Evolutionary conservation across 257 asterid genomes (phyloP).

Genomic region (Eucommia ulmoides): DNA sequence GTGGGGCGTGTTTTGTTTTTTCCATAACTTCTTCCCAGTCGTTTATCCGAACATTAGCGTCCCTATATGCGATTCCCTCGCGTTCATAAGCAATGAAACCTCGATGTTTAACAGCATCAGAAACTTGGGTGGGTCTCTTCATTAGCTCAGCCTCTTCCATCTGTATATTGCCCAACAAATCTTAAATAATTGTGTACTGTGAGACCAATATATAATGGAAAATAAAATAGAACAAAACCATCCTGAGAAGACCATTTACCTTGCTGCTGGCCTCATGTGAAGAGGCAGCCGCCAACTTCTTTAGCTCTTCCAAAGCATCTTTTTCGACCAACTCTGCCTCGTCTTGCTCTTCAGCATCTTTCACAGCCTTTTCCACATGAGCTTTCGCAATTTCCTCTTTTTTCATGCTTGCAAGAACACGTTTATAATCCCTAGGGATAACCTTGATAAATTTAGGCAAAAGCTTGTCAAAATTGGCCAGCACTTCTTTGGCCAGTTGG

Average conservation of each 20-base stretch:
- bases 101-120: slow-evolving; percentile 70
- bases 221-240: too few relatives aligned
- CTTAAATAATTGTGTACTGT: too few relatives aligned
- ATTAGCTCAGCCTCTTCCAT: slow-evolving; percentile 28
- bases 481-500: slow-evolving; percentile 73
- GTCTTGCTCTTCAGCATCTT: slow-evolving; percentile 58
- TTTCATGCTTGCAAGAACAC: slow-evolving; percentile 60
- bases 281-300: slow-evolving; percentile 58
- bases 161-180: too few relatives aligned
- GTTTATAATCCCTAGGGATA: slow-evolving; percentile 88
- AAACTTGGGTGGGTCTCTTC: slow-evolving; percentile 65
- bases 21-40: slow-evolving; percentile 97
- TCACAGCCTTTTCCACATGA: slow-evolving; percentile 34
- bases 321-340: slow-evolving; percentile 48
- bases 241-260: slow-evolving; percentile 32
- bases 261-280: slow-evolving; percentile 13
- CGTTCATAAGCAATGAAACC: slow-evolving; percentile 94
- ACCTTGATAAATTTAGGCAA: slow-evolving; percentile 85
- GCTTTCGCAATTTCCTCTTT: slow-evolving; percentile 31
- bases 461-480: slow-evolving; percentile 56
- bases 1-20: slow-evolving; percentile 72
- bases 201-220: too few relatives aligned
- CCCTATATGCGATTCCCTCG: slow-evolving; percentile 76
- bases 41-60: slow-evolving; percentile 55
- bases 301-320: slow-evolving; percentile 96